Evolutionary conservation across 2,329 filamentous ascomycete genomes (phyloP), one percentile per base, ranked within the genome.

Genomic region (Phyllosticta ampelicida): DNA sequence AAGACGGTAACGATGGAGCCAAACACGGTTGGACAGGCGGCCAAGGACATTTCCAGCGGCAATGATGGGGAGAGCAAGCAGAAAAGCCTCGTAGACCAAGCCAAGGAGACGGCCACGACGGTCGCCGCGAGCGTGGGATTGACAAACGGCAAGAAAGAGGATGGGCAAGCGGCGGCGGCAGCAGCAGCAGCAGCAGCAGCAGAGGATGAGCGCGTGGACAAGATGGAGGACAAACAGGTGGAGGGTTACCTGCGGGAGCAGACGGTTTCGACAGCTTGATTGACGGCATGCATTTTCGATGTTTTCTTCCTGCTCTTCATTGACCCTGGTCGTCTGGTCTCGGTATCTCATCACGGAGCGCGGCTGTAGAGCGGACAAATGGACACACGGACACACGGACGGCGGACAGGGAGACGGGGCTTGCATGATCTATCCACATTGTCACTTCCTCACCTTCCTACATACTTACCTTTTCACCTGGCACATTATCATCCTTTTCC

Each of bases 1-100:
- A 74, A 73, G 63, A 74, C 73, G 13, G 67, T 69, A 9, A 72
- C 75, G 5, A 76, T 78, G 70, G 77, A 79, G 61, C 74, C 77
- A 13, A 65, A 65, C 55, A 79, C 76, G 10, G 70, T 78, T 23
- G 75, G 76, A 2, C 77, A 79, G 63, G 76, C 75, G 53, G 73
- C 75, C 9, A 79, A 79, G 64, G 75, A 77, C 53, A 71, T 73
- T 30, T 68, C 73, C 0, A 64, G 74, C 2, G 65, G 67, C 54
- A 63, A 51, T 21, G 29, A 20, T 9, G 65, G 66, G 9, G 65
- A 70, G 54, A 67, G 64, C 1, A 60, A 66, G 8, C 67, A 67
- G n/a, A 67, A 70, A 20, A 66, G 70, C 1, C 70, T 73, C 52
- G 59, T 77, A 18, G 74, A 73, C 23, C 74, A 77, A 62, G 77